Conservation (phyloP, 2,329 filamentous ascomycete species). For the Helicocarpus griseus region DNA sequence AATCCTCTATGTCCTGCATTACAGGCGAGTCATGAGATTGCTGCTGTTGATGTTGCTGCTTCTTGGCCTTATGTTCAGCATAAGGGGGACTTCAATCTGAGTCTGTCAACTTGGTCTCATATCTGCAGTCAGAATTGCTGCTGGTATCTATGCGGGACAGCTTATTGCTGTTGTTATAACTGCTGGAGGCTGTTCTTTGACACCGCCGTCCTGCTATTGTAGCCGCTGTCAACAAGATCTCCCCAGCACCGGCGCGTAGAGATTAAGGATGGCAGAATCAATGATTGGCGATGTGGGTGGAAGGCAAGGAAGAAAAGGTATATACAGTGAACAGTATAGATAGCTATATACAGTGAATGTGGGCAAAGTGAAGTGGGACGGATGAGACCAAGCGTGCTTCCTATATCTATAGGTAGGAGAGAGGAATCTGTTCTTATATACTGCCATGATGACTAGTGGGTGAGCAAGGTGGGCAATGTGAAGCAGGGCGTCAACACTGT, state of each 20-base stretch:
- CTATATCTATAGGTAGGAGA: neutral
- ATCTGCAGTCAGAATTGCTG: neutral
- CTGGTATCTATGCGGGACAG: neutral
- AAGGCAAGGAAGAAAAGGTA: neutral
- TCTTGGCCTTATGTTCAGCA: conserved; percentile 4
- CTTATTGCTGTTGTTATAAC: neutral
- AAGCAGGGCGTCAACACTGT: neutral
- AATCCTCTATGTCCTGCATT: neutral
- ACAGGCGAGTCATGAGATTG: neutral
- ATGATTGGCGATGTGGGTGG: neutral
- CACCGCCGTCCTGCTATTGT: neutral
- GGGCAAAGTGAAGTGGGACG: neutral
- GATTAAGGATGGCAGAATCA: neutral
- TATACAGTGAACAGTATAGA: too few relatives aligned
- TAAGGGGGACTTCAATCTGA: conserved; percentile 5
- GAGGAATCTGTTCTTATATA: neutral
- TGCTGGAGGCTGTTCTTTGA: neutral
- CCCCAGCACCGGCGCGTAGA: neutral
- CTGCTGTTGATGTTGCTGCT: conserved; percentile 2
- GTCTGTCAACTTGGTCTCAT: conserved; percentile 11
- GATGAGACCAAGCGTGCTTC: neutral
- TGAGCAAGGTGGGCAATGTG: neutral
- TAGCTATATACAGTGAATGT: neutral
- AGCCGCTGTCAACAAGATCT: neutral
- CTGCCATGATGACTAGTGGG: neutral